Evolutionary conservation across 495 filamentous ascomycete genomes (phyloP), one percentile per base, ranked within the genome.

Genomic region (Astrothelium macrocarpum): DNA sequence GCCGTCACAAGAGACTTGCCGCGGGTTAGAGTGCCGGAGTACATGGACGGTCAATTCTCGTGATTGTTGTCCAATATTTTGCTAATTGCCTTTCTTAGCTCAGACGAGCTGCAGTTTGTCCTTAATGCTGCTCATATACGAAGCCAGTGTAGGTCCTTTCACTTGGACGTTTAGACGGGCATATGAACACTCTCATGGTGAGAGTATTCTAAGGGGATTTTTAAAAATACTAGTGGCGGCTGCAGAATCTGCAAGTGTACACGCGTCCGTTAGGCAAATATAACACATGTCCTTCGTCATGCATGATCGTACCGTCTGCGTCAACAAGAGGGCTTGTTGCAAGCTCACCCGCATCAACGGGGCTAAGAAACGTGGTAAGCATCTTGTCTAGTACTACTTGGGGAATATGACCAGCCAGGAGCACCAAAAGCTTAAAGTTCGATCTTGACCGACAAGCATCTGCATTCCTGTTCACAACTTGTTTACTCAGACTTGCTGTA

Each of bases 21-120:
- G 14, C 75, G 65, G 14, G 67, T 65, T 9, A 67, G 67, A 4
- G 73, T 74, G 14, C 68, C 59, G 7, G 70, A 69, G 20, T 64
- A 60, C 12, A 72, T 62, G 60, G 78, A 72, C 0, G 74, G 76
- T 23, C 63, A 66, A 26, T 68, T 72, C 26, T 49, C 45, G 59
- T 79, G 78, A 1, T 74, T 64, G 12, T 72, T 65, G 59, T 64
- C 70, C n/a, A 14, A 78, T 59, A 4, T 68, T 62, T 32, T 73
- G 61, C 42, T 68, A 66, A 60, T 66, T 69, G 5, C 66, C 65
- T n/a, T 64, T 66, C 46, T 60, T 60, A 5, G 72, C 70, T 39
- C 78, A 79, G 29, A 78, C 46, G 0, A 79, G 1, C 25, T 71
- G 67, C 1, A 78, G 59, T 5, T 63, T 60, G 60, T 78, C 77